Evolutionary conservation across 2,329 filamentous ascomycete genomes (phyloP), one percentile per base, ranked within the genome.

Genomic region (Immersiporthe knoxdaviesiana): DNA sequence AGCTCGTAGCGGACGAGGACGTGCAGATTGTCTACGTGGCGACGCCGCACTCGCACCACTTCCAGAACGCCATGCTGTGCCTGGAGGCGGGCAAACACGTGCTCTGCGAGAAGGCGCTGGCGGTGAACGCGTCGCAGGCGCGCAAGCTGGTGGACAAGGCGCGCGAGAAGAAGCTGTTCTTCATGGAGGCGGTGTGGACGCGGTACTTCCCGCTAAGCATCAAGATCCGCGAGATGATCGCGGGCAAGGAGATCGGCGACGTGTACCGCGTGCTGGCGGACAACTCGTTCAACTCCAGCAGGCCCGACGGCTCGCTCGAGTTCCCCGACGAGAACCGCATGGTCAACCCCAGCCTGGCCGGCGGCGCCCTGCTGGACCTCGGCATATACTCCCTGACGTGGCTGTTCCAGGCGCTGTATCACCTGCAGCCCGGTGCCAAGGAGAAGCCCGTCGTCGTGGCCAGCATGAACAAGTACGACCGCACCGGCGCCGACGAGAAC

Each of bases 111-210:
- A 97, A 97, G 84, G 88, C 94, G 0, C 90, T 97, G 75, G 97
- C 93, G 1, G 92, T 95, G 72, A 97, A 91, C 72, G 93, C 91
- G 2, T 84, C 88, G 12, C 94, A 97, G 81, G 84, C 91, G 32
- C 88, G 87, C 79, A 89, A 89, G 77, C 84, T 97, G 35, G 87
- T 90, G 64, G 88, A 90, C 72, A 90, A 87, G 70, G 94, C 94
- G 8, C 87, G 83, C 77, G 85, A 88, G 76, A 95, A 93, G 84
- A 87, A 88, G 70, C 77, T 93, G 74, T 91, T 92, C 84, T 81
- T 95, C 71, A 94, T 94, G 91, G 92, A 95, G 81, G 92, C 92
- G 58, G 92, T 97, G 27, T 97, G 93, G 94, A 97, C 93, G 47
- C 85, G 94, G 70, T 96, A 91, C 82, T 96, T 97, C 82, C 94